Conservation (phyloP, 1,139 yeast species). For the Protomyces lactucae-debilis region DNA sequence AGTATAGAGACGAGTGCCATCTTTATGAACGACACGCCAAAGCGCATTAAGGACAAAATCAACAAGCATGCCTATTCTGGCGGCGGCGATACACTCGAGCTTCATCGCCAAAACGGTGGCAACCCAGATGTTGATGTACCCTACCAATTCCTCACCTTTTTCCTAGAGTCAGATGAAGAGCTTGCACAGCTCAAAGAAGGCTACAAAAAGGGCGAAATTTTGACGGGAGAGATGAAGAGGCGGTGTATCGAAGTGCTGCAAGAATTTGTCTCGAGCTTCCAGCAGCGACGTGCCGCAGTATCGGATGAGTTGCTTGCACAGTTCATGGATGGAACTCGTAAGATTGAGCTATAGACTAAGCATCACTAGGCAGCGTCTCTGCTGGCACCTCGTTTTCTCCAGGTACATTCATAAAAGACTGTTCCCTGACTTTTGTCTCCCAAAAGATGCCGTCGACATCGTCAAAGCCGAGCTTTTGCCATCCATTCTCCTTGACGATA, state of each 20-base stretch:
- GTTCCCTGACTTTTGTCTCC: conserved; percentile 82
- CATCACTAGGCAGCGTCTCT: neutral
- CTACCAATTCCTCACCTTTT: conserved; percentile 84
- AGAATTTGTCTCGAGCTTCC: conserved; percentile 73
- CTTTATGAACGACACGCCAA: conserved; percentile 90
- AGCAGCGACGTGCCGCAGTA: conserved; percentile 64
- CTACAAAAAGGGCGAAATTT: conserved; percentile 73
- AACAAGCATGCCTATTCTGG: conserved; percentile 97
- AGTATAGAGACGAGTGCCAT: conserved; percentile 79
- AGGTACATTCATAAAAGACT: conserved; percentile 84
- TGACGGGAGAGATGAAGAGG: conserved; percentile 92
- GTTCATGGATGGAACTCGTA: conserved; percentile 76
- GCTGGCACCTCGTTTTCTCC: conserved; percentile 13
- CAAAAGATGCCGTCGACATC: conserved; percentile 89
- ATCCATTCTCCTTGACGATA: conserved; percentile 88
- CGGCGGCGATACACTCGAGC: conserved; percentile 81
- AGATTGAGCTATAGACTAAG: conserved; percentile 45
- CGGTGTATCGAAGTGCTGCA: conserved; percentile 76
- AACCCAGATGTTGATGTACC: conserved; percentile 95
- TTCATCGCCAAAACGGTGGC: conserved; percentile 86
- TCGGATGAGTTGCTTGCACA: conserved; percentile 60
- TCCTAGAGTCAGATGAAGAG: conserved; percentile 80
- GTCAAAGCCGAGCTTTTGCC: conserved; percentile 93
- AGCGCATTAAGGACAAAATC: conserved; percentile 87
- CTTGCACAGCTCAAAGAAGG: conserved; percentile 57